These are phyloP conservation scores for Monosporascus sp. DNA, from an alignment of 2,329 filamentous ascomycete genomes.

Conservation along the genomic window DNA sequence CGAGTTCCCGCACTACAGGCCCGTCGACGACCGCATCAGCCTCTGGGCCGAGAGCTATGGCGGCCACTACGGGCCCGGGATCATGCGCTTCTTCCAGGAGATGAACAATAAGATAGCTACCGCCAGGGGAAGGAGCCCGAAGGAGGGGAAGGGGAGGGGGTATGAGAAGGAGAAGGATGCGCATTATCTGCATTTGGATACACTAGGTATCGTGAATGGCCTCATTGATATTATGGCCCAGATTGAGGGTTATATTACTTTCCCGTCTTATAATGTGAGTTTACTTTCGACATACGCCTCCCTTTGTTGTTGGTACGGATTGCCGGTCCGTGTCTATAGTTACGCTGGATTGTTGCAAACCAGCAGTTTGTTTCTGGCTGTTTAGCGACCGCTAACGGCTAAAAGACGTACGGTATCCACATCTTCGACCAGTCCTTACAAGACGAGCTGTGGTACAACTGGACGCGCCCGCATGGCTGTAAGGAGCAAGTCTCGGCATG, in stretches of 20 bases:
- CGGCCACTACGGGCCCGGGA: slow-evolving; percentile 63
- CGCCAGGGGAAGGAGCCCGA: slow-evolving; percentile 31
- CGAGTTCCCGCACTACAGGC: slow-evolving; percentile 53
- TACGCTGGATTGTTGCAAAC: too few relatives aligned
- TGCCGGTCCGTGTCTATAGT: too few relatives aligned
- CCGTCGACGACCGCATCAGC: slow-evolving; percentile 38
- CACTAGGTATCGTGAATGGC: slow-evolving; percentile 67
- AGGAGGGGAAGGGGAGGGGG: background rate
- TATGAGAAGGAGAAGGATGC: background rate
- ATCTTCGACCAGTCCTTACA: background rate
- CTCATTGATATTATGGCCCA: slow-evolving; percentile 62
- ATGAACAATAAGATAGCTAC: slow-evolving; percentile 51
- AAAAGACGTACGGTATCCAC: slow-evolving; percentile 11
- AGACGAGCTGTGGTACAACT: background rate
- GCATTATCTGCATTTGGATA: slow-evolving; percentile 43
- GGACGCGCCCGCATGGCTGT: background rate
- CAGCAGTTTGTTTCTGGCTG: too few relatives aligned
- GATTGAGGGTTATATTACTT: slow-evolving; percentile 29
- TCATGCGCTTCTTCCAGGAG: slow-evolving; percentile 52
- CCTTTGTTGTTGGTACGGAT: background rate
- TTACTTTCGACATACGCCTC: slow-evolving; percentile 30
- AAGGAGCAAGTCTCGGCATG: background rate
- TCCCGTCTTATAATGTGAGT: slow-evolving; percentile 7
- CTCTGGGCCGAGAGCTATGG: slow-evolving; percentile 67
- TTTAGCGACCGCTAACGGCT: too few relatives aligned